Conservation (phyloP, 2,329 filamentous ascomycete genomes). For the Plectosphaerella plurivora region DNA sequence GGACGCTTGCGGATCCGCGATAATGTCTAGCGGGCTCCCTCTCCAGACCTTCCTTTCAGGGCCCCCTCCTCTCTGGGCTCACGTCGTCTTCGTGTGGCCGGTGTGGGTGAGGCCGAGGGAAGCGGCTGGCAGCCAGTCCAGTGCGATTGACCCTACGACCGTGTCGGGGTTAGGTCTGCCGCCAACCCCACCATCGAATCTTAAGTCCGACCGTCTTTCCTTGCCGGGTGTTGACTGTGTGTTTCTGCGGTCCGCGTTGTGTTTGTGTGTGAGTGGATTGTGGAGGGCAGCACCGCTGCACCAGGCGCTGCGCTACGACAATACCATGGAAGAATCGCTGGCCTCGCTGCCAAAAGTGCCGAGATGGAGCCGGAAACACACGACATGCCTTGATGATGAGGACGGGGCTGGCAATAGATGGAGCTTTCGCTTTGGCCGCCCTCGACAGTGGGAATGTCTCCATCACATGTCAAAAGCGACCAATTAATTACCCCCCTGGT, state of each 20-base stretch:
- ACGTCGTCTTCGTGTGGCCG: no score
- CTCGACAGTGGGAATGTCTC: not conserved
- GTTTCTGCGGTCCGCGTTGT: not conserved
- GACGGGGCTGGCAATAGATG: not conserved
- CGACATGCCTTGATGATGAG: not conserved
- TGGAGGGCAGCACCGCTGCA: constrained; percentile 2
- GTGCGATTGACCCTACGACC: no score
- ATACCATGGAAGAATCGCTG: no score
- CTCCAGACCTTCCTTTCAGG: no score
- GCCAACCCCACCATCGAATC: no score
- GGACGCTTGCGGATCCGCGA: no score
- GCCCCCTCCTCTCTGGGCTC: no score
- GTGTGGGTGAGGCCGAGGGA: no score
- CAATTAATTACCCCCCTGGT: not conserved
- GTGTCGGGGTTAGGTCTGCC: no score
- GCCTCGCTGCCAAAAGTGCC: not conserved
- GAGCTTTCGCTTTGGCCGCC: not conserved
- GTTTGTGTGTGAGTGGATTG: not conserved
- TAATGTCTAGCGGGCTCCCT: no score
- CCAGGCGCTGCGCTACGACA: constrained; percentile 1
- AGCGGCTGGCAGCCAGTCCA: no score
- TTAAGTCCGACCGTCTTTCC: not conserved
- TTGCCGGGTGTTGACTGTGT: not conserved
- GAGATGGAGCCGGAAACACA: not conserved
- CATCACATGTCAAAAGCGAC: constrained; percentile 3